phyloP scores from a whole-genome alignment of 129 eudicot species.

The Chrysanthemum makinoi region DNA sequence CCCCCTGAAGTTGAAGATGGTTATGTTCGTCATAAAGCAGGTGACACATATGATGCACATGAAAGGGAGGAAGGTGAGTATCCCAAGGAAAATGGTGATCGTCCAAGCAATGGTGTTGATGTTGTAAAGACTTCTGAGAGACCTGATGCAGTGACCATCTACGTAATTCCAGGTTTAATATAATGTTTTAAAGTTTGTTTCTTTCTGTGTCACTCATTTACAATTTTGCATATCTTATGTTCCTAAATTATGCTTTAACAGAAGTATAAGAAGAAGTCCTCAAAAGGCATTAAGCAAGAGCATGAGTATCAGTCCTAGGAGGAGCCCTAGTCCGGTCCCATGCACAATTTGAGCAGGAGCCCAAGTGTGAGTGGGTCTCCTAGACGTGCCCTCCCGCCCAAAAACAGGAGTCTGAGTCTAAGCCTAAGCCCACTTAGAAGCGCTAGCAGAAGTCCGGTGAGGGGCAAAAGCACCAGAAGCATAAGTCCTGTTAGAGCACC shows the following conservation, averaged over 20 bases:
- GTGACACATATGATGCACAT: conserved; percentile 38
- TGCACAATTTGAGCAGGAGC: conserved; percentile 46
- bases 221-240: conserved; percentile 18
- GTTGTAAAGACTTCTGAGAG: conserved; percentile 47
- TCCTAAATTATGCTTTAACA: conserved; percentile 32
- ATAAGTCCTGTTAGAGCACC: conserved; percentile 30
- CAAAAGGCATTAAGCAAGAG: conserved; percentile 71
- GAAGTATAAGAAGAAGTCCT: conserved; percentile 76
- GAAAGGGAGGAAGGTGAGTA: conserved; percentile 75
- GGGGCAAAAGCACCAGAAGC: conserved; percentile 42
- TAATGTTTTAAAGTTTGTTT: neutral
- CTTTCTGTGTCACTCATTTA: conserved; percentile 4
- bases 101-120: conserved; percentile 56
- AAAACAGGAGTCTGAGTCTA: conserved; percentile 36
- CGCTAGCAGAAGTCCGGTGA: conserved; percentile 57
- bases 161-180: conserved; percentile 64
- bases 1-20: conserved; percentile 52
- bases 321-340: conserved; percentile 55
- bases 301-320: conserved; percentile 80
- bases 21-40: conserved; percentile 32
- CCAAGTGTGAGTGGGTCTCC: conserved; percentile 66
- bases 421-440: conserved; percentile 48
- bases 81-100: conserved; percentile 75
- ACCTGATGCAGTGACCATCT: conserved; percentile 76
- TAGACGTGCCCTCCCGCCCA: conserved; percentile 25